A percentile compares a stretch with the other conserved stretches of the same genome.
Evolutionary conservation across 1,284 basidiomycete species (phyloP).

Genomic region (Melampsora medusae): DNA sequence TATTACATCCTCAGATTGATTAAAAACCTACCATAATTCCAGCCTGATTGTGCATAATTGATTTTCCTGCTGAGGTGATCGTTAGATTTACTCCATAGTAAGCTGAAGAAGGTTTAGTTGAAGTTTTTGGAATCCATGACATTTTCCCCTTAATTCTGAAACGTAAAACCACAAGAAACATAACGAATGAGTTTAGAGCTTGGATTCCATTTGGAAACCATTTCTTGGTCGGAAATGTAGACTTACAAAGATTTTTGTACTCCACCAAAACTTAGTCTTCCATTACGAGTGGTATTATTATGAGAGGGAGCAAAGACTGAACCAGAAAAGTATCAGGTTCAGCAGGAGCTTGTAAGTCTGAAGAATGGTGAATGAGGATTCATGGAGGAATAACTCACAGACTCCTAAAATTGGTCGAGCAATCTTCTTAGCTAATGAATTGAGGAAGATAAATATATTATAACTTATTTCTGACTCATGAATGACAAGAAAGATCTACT

Average conservation of each 20-base stretch:
- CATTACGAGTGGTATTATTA: background rate
- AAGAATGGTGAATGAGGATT: too few relatives aligned
- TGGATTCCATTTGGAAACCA: too few relatives aligned
- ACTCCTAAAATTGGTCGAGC: background rate
- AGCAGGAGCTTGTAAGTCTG: too few relatives aligned
- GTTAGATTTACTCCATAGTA: constrained; percentile 1
- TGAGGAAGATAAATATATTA: background rate
- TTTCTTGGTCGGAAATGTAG: background rate
- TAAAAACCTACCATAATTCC: background rate
- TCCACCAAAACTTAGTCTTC: background rate
- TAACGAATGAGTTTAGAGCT: too few relatives aligned
- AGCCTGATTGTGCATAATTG: background rate
- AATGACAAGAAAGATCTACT: background rate
- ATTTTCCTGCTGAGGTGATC: background rate
- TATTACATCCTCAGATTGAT: background rate
- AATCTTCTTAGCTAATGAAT: background rate
- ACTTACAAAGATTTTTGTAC: background rate
- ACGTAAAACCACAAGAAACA: background rate
- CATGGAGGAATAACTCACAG: background rate
- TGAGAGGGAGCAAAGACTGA: background rate
- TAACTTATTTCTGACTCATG: background rate
- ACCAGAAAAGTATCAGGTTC: too few relatives aligned
- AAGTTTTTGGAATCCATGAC: background rate
- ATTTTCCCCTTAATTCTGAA: background rate
- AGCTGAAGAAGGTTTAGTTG: background rate